Evolutionary conservation across 805 yeast genomes (phyloP).

Genomic region (Huiozyma naganishii): DNA sequence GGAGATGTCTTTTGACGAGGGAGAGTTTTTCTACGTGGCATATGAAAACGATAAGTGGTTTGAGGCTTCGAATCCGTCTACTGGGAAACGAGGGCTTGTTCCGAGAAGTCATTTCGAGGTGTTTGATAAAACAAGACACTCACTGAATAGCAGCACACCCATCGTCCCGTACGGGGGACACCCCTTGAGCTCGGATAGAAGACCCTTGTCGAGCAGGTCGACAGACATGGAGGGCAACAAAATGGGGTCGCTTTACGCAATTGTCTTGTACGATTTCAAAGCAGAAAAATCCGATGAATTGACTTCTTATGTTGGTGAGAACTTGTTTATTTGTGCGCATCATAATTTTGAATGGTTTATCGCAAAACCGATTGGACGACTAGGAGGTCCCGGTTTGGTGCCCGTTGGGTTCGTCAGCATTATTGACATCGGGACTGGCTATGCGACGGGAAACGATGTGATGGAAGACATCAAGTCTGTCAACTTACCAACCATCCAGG

Average conservation of each 20-base stretch:
- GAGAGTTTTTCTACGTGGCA: constrained; percentile 82
- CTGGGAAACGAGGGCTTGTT: constrained; percentile 71
- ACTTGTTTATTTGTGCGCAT: constrained; percentile 88
- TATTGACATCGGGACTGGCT: constrained; percentile 61
- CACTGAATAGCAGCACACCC: constrained; percentile 5
- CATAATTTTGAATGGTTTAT: constrained; percentile 96
- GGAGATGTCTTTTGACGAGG: constrained; percentile 66
- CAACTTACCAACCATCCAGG: constrained; percentile 82
- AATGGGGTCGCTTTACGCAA: constrained; percentile 58
- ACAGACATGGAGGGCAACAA: constrained; percentile 7
- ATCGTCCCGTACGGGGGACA: neutral
- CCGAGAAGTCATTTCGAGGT: constrained; percentile 79
- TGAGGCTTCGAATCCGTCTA: constrained; percentile 80
- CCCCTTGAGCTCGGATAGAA: neutral
- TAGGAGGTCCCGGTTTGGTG: constrained; percentile 95
- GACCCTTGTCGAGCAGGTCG: constrained; percentile 5
- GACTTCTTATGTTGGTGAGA: constrained; percentile 75
- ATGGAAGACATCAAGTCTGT: constrained; percentile 51
- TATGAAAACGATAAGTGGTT: constrained; percentile 65
- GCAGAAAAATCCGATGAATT: constrained; percentile 77
- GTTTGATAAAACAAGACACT: constrained; percentile 48
- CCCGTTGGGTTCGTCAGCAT: constrained; percentile 86
- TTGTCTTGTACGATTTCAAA: constrained; percentile 72
- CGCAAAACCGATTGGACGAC: constrained; percentile 87
- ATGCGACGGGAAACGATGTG: constrained; percentile 45